Base-by-base conservation (phyloP, 1,284 basidiomycete species). In the Albatrellus sp. region DNA sequence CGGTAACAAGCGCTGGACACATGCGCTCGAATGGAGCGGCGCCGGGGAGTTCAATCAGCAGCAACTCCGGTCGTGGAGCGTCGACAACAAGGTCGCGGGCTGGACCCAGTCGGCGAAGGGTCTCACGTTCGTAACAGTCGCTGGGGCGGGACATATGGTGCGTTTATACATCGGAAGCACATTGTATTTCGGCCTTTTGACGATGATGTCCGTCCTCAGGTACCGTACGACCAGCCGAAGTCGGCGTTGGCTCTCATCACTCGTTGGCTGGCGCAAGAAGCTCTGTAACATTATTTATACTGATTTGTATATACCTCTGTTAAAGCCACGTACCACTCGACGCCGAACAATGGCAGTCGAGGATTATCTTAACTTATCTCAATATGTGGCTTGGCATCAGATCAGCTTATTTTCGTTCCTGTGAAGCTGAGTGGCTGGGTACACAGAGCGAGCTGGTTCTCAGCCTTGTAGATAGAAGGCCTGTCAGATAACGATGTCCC, bases 91-190 rank as follows among this genome's bases (percentile, higher is more conserved):
- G 59, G 60, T 55, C 2, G 76, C 67, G 0, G 85, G 85, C 1
- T 55, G 66, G 54, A 77, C 70, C 34, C 75, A 80, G 56, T 69
- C 67, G 43, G 69, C 66, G 9, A 69, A 67, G 2, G 72, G 72
- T 10, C 62, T 89, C 45, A 81, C 78, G 8, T 87, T 77, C 56
- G 74, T 72, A 40, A 77, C 75, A 1, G 56, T 81, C 10, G 57
- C 70, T 39, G 71, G 65, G 9, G 78, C 79, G 33, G 80, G 80
- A 17, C 77, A 82, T 60, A 73, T 81, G 76, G 77, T 80, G 57
- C 20, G 69, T 59, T 13, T 28, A 30, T 9, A 8, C 17, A 6
- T 1, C 12, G 8, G 5, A 29, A 4, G 28, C n/a, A 40, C 16
- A 16, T 31, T n/a, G 1, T 13, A 8, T 16, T 11, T 3, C 6